Conservation (phyloP, 129 eudicot species). For the Escallonia rubra region DNA sequence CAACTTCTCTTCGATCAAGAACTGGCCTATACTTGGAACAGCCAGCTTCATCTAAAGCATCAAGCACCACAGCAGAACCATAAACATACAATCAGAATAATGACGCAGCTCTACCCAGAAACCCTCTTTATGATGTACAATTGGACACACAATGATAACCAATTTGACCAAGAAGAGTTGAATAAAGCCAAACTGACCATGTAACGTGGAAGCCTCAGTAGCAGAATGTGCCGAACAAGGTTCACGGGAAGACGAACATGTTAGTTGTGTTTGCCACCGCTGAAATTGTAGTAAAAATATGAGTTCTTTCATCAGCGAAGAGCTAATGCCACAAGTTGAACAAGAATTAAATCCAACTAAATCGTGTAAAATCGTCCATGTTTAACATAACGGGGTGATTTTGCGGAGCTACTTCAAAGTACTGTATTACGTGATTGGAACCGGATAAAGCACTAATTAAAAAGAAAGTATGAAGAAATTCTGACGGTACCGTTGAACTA, state of each 20-base stretch:
- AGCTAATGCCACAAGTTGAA: too few relatives aligned
- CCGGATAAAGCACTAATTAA: neutral
- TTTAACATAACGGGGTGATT: too few relatives aligned
- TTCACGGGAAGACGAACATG: neutral
- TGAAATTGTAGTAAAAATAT: neutral
- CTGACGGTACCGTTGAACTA: slow-evolving; percentile 1
- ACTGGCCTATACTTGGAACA: slow-evolving; percentile 15
- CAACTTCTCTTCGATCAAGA: slow-evolving; percentile 42
- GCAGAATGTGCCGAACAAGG: neutral
- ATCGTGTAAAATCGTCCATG: too few relatives aligned
- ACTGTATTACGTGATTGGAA: too few relatives aligned
- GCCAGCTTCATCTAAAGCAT: slow-evolving; percentile 24
- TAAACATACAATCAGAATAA: neutral
- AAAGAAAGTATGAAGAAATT: slow-evolving; percentile 4
- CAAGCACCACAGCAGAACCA: neutral
- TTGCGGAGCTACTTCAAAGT: neutral
- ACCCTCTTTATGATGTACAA: neutral
- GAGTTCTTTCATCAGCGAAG: neutral
- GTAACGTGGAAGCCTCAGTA: neutral
- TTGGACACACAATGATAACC: neutral
- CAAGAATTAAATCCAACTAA: too few relatives aligned
- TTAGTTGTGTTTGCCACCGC: slow-evolving; percentile 1
- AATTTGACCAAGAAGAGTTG: neutral
- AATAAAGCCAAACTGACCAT: slow-evolving; percentile 4
- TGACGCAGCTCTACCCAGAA: neutral